phyloP scores from a whole-genome alignment of 495 filamentous ascomycete genomes.

The Hyphodiscus hymeniophilus region DNA sequence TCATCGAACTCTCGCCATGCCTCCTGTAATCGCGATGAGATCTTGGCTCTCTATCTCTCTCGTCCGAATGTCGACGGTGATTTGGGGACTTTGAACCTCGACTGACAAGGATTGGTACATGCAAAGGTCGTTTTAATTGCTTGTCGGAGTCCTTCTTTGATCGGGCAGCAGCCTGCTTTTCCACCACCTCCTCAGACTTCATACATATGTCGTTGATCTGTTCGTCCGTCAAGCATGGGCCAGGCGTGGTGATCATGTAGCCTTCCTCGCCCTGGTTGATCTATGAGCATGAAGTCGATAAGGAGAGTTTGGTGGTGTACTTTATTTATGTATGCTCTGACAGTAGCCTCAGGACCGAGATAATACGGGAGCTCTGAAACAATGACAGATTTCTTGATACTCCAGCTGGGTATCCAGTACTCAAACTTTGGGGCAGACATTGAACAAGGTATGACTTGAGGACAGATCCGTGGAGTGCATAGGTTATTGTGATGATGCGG shows the following conservation, averaged over 20 bases:
- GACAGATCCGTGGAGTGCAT: conserved; percentile 11
- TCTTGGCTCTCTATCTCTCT: conserved; percentile 12
- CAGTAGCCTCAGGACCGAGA: conserved; percentile 44
- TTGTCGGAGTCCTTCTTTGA: conserved; percentile 37
- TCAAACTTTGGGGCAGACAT: conserved; percentile 30
- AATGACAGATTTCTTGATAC: conserved; percentile 51
- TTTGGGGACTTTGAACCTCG: conserved; percentile 21
- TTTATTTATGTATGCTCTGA: conserved; percentile 44
- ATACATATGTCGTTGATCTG: conserved; percentile 51
- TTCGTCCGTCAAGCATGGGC: conserved; percentile 46
- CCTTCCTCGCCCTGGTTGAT: conserved; percentile 43
- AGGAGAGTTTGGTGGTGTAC: conserved; percentile 25
- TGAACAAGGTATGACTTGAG: conserved; percentile 6
- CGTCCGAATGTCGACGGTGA: conserved; percentile 9
- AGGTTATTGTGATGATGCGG: too few species aligned
- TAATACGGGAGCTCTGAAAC: conserved; percentile 48
- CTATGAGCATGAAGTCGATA: conserved; percentile 24
- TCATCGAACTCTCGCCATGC: conserved; percentile 8
- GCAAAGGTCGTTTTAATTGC: conserved; percentile 44
- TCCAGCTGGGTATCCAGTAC: conserved; percentile 49
- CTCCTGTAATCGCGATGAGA: conserved; percentile 9
- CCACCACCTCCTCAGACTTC: conserved; percentile 48
- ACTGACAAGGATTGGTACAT: conserved; percentile 42
- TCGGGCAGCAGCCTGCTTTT: conserved; percentile 45
- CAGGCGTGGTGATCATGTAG: conserved; percentile 46